phyloP scores from a whole-genome alignment of 1,139 yeast species.

The Lodderomyces metapsilosis region DNA sequence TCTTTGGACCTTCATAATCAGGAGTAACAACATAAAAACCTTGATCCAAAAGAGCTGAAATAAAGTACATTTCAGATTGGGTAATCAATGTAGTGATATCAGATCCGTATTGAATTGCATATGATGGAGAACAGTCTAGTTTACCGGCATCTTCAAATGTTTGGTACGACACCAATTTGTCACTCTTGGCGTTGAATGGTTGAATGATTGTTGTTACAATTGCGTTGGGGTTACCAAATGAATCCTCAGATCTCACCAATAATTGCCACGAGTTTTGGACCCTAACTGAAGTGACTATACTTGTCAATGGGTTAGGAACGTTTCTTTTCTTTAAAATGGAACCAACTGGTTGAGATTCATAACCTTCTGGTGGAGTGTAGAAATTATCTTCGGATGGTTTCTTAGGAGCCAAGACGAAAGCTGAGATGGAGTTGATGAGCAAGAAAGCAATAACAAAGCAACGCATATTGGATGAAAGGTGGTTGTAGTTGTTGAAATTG shows the following conservation, averaged over 20 bases:
- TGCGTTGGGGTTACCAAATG: constrained; percentile 28
- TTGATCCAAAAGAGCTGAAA: constrained; percentile 24
- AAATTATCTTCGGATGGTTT: constrained; percentile 20
- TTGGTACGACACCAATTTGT: constrained; percentile 21
- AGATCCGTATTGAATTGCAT: constrained; percentile 16
- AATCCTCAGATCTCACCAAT: constrained; percentile 31
- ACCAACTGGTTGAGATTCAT: constrained; percentile 19
- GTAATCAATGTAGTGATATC: constrained; percentile 8
- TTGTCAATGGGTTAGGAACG: constrained; percentile 20
- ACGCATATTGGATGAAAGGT: background rate
- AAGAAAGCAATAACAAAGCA: constrained; percentile 1
- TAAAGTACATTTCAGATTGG: constrained; percentile 24
- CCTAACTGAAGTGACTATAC: constrained; percentile 18
- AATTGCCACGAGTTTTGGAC: constrained; percentile 28
- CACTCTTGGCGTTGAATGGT: constrained; percentile 26
- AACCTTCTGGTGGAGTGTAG: constrained; percentile 22
- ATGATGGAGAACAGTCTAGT: constrained; percentile 16
- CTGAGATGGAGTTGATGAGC: constrained; percentile 1
- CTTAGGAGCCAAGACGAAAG: constrained; percentile 1
- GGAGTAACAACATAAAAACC: constrained; percentile 37
- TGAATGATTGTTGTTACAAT: constrained; percentile 33
- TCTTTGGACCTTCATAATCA: constrained; percentile 32
- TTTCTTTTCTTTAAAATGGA: constrained; percentile 22
- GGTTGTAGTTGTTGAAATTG: background rate
- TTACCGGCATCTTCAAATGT: constrained; percentile 15